These are phyloP conservation scores for Thermothelomyces thermophilus DNA, from an alignment of 2,329 filamentous ascomycete genomes.

Conservation along the genomic window DNA sequence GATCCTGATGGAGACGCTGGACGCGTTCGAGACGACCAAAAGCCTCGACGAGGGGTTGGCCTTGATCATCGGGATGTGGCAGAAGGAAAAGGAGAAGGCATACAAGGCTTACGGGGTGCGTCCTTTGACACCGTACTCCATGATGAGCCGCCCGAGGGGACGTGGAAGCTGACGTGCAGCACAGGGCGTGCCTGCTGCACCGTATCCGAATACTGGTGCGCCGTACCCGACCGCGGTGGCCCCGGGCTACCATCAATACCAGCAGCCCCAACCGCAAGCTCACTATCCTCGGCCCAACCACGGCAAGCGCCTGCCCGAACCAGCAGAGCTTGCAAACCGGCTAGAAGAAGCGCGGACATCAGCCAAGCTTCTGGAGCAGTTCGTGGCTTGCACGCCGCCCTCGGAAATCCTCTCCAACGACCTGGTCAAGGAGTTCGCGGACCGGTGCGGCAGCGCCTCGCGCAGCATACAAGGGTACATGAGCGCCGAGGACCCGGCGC, in stretches of 20 bases:
- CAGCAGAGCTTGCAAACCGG: slow-evolving; percentile 71
- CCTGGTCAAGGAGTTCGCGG: slow-evolving; percentile 85
- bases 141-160: background rate
- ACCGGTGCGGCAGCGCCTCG: slow-evolving; percentile 75
- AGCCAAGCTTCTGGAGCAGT: slow-evolving; percentile 84
- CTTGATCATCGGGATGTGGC: slow-evolving; percentile 78
- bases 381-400: slow-evolving; percentile 77
- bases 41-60: slow-evolving; percentile 66
- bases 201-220: slow-evolving; percentile 25
- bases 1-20: slow-evolving; percentile 80
- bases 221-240: slow-evolving; percentile 34
- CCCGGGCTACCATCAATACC: slow-evolving; percentile 30
- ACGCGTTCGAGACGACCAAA: slow-evolving; percentile 68
- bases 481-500: slow-evolving; percentile 65
- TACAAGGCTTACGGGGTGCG: slow-evolving; percentile 46
- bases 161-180: slow-evolving; percentile 1
- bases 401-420: slow-evolving; percentile 73
- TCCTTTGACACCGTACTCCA: slow-evolving; percentile 14
- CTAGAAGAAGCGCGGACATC: slow-evolving; percentile 88
- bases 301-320: slow-evolving; percentile 52
- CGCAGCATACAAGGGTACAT: slow-evolving; percentile 83
- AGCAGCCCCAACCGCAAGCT: slow-evolving; percentile 28
- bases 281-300: slow-evolving; percentile 39
- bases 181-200: slow-evolving; percentile 24
- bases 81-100: slow-evolving; percentile 69